Base-by-base conservation (phyloP, 805 yeast genomes). In the Starmerella potacharoeniae region DNA sequence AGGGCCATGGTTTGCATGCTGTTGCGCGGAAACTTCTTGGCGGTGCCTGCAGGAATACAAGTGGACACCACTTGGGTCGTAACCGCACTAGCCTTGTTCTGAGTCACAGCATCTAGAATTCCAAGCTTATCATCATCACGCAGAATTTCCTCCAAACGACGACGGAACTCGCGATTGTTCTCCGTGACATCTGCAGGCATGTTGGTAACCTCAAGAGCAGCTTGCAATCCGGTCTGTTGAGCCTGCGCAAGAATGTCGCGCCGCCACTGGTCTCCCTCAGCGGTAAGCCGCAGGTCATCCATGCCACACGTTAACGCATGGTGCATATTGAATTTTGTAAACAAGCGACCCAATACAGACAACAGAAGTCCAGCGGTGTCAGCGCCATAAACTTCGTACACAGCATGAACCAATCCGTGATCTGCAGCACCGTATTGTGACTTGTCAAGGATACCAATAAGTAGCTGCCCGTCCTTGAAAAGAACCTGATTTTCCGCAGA, bases 1-100 rank as follows among this genome's bases (percentile, higher is more conserved):
- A 93, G 75, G 2, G 98, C 97, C 99, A 93, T 93, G 40, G 96
- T 83, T 77, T 93, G 98, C 97, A 93, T 93, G 40, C 95, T 81
- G 72, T 93, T 93, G 72, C 83, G 77, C 13, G 99, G 99, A 78
- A 93, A 93, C 68, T 82, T 77, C 72, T 93, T 93, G 85, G 87
- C 86, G 2, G 97, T 87, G 67, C 97, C 97, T 41, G 75, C 91
- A 47, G 99, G 99, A 67, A 93, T 90, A 81, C 97, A 88, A 69
- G 81, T 82, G 54, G 90, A 75, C 41, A 91, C 97, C 67, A 95
- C 97, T 68, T 86, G 84, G n/a, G 97, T 84, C 0, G 97, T 90
- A 58, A 93, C 84, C 39, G 86, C 73, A 66, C 91, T 90, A 50
- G 91, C 97, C 74, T 89, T 88, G 35, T 91, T 83, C 69, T 89